These are phyloP conservation scores for Sphaerulina musiva DNA, from an alignment of 2,329 filamentous ascomycete species.

Conservation along the genomic window DNA sequence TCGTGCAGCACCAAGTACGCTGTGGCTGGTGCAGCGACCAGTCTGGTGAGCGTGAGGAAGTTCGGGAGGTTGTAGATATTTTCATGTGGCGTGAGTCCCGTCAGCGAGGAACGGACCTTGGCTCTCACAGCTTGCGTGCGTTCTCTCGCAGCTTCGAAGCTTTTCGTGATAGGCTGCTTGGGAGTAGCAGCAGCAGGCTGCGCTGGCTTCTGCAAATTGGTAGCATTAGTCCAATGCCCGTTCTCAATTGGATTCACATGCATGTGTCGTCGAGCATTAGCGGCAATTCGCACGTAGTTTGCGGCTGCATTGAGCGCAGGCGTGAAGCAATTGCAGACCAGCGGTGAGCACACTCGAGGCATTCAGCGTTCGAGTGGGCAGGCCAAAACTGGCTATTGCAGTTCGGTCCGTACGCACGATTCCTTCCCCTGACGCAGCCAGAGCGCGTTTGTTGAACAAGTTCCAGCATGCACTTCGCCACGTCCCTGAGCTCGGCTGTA, in stretches of 20 bases:
- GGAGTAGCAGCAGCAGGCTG: conserved; percentile 1
- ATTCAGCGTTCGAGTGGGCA: not conserved
- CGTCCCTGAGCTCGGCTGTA: not conserved
- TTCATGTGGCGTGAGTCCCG: conserved; percentile 53
- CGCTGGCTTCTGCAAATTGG: conserved; percentile 3
- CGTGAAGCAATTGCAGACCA: not conserved
- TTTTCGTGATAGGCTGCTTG: conserved; percentile 21
- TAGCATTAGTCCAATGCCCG: not conserved
- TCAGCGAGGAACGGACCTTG: conserved; percentile 30
- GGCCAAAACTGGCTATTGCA: not conserved
- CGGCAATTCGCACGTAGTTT: not conserved
- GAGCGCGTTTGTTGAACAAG: not conserved
- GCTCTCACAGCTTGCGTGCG: conserved; percentile 27
- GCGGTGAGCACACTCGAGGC: conserved; percentile 7
- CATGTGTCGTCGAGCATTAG: not conserved
- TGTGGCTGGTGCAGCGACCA: conserved; percentile 73
- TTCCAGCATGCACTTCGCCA: conserved; percentile 1
- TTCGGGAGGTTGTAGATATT: conserved; percentile 98
- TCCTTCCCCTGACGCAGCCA: not conserved
- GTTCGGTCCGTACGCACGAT: not conserved
- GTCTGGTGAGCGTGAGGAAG: conserved; percentile 77
- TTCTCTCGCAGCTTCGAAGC: conserved; percentile 26
- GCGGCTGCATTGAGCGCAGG: not conserved
- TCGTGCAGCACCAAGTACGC: conserved; percentile 85
- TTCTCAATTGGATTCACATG: not conserved